Conservation (phyloP, 2,329 filamentous ascomycete species). For the Aspergillus niger region DNA sequence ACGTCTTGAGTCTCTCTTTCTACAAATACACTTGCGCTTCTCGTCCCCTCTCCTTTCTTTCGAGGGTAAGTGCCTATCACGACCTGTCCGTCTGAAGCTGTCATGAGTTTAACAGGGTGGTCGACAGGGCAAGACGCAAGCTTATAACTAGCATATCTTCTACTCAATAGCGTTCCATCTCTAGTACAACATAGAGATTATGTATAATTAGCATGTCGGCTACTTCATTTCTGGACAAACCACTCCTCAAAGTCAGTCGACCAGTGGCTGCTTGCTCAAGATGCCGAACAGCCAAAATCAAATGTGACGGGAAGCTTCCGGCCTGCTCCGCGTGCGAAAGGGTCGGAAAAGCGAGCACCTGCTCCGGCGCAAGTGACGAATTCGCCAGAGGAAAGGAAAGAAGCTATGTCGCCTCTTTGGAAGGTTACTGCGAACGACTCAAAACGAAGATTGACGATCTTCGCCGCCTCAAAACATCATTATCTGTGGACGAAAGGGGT, state of each 20-base stretch:
- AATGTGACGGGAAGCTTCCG: conserved; percentile 95
- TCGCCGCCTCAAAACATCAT: conserved; percentile 33
- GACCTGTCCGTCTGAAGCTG: neutral
- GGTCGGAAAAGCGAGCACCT: conserved; percentile 80
- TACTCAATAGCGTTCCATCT: neutral
- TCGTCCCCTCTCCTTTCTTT: neutral
- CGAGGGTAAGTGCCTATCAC: neutral
- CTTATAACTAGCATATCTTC: neutral
- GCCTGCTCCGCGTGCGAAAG: conserved; percentile 95
- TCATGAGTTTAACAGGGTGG: neutral
- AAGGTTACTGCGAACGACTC: conserved; percentile 84
- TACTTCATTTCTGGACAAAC: conserved; percentile 41
- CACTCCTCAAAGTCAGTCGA: conserved; percentile 63
- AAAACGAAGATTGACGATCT: conserved; percentile 68
- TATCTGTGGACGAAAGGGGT: conserved; percentile 29
- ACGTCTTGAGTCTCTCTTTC: neutral
- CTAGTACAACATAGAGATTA: conserved; percentile 17
- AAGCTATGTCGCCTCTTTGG: conserved; percentile 95
- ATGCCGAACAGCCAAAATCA: conserved; percentile 91
- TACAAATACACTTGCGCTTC: neutral
- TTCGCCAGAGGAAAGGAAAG: conserved; percentile 94
- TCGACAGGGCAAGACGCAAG: neutral
- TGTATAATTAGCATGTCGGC: conserved; percentile 35
- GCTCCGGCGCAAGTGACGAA: conserved; percentile 92
- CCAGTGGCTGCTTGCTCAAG: conserved; percentile 78